A percentile compares a stretch with the other conserved stretches of the same genome.
Evolutionary conservation across 2,329 filamentous ascomycete species (phyloP).

Genomic region (Aspergillus persii): DNA sequence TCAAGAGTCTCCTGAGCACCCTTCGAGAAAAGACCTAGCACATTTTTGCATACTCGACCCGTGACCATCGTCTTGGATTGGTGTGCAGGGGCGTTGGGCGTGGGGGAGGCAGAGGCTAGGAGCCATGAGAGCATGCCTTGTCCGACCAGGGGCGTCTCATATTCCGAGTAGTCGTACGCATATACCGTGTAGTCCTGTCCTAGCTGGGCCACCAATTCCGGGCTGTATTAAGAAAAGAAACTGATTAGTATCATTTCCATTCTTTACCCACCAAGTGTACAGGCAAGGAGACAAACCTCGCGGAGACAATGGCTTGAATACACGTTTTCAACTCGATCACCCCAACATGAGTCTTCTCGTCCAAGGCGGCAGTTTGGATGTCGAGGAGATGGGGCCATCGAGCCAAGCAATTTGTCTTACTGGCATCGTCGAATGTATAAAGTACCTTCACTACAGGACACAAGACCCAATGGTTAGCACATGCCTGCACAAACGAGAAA

Average conservation of each 20-base stretch:
- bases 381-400: conserved; percentile 76
- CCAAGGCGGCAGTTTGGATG: conserved; percentile 76
- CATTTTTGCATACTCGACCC: conserved; percentile 83
- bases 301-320: conserved; percentile 72
- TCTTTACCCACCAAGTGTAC: neutral
- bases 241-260: neutral
- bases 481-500: conserved; percentile 1
- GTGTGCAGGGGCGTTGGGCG: conserved; percentile 54
- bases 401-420: conserved; percentile 84
- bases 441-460: conserved; percentile 77
- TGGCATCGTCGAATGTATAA: conserved; percentile 90
- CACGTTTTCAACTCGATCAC: conserved; percentile 84
- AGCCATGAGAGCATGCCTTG: conserved; percentile 92
- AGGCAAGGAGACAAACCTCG: conserved; percentile 47
- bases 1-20: conserved; percentile 83
- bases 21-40: conserved; percentile 78
- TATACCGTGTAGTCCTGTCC: conserved; percentile 93
- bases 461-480: conserved; percentile 15
- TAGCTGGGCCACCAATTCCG: conserved; percentile 74
- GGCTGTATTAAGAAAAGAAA: conserved; percentile 53
- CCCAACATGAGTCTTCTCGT: conserved; percentile 78
- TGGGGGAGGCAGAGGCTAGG: conserved; percentile 60
- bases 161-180: conserved; percentile 93
- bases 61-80: conserved; percentile 71
- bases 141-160: conserved; percentile 86